Conservation (phyloP, 139 green algal genomes). For the Protoeuglena noctilucae region DNA sequence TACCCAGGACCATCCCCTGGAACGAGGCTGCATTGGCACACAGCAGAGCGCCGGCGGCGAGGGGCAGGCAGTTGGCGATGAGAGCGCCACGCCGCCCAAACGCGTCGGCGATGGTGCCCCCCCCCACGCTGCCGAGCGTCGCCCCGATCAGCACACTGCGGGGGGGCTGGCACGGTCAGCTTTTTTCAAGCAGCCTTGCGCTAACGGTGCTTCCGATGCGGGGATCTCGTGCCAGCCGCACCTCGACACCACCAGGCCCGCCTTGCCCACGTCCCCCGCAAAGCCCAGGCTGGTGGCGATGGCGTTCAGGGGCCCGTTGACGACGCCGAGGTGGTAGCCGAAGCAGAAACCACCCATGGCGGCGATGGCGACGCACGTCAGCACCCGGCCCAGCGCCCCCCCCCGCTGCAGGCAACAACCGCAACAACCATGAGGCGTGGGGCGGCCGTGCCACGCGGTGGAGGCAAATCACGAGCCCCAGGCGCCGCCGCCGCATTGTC, state of each 20-base stretch:
- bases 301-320: slow-evolving; percentile 74
- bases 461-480: too few relatives aligned
- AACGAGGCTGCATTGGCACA: slow-evolving; percentile 37
- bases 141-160: slow-evolving; percentile 54
- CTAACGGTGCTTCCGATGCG: too few relatives aligned
- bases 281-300: slow-evolving; percentile 67
- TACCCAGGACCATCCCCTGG: slow-evolving; percentile 46
- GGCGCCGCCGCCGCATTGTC: too few relatives aligned
- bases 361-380: slow-evolving; percentile 34
- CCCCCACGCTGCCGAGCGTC: slow-evolving; percentile 44
- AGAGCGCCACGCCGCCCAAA: slow-evolving; percentile 49
- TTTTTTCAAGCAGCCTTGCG: too few relatives aligned
- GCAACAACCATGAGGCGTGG: too few relatives aligned
- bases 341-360: slow-evolving; percentile 58
- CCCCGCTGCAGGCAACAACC: too few relatives aligned
- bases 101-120: slow-evolving; percentile 46
- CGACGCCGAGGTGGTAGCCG: slow-evolving; percentile 65
- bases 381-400: slow-evolving; percentile 23
- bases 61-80: slow-evolving; percentile 39
- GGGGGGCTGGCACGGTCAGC: not conserved
- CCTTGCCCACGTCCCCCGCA: slow-evolving; percentile 27
- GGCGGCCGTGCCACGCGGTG: too few relatives aligned
- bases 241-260: not conserved
- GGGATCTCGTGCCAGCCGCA: too few relatives aligned
- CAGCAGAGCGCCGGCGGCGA: slow-evolving; percentile 54